Percentiles rank a stretch among this genome's conserved stretches.
These are phyloP conservation scores for Trichoderma koningii DNA, from an alignment of 2,329 filamentous ascomycete genomes.

Conservation along the genomic window DNA sequence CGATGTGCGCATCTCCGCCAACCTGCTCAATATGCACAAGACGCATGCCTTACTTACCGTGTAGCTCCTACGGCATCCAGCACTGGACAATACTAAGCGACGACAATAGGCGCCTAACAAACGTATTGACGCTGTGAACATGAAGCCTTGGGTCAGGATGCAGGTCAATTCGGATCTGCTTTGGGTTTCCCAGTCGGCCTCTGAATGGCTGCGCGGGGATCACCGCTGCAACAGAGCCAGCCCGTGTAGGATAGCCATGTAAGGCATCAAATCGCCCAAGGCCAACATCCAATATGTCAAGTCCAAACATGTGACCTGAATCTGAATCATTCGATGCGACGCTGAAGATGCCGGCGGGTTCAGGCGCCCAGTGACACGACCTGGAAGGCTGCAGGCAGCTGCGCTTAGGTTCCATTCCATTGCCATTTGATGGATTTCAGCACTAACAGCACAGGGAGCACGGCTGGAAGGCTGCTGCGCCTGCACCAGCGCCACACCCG, in stretches of 20 bases:
- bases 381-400: background rate
- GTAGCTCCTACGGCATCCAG: background rate
- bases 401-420: background rate
- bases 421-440: background rate
- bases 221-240: too few species aligned
- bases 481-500: slow-evolving; percentile 20
- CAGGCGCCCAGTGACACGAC: background rate
- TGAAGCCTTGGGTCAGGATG: too few species aligned
- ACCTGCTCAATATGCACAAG: background rate
- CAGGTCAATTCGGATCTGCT: too few species aligned
- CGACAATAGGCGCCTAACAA: background rate
- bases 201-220: background rate
- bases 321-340: slow-evolving; percentile 4
- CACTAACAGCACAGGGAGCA: background rate
- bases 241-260: too few species aligned
- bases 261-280: too few species aligned
- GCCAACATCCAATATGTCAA: too few species aligned
- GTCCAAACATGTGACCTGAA: background rate
- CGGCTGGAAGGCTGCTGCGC: slow-evolving; percentile 1
- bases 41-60: slow-evolving; percentile 9
- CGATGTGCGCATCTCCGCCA: too few species aligned
- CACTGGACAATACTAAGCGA: background rate
- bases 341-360: background rate
- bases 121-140: too few species aligned
- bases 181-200: background rate